Conservation (phyloP, 1,284 basidiomycete species). For the Malassezia yamatoensis region DNA sequence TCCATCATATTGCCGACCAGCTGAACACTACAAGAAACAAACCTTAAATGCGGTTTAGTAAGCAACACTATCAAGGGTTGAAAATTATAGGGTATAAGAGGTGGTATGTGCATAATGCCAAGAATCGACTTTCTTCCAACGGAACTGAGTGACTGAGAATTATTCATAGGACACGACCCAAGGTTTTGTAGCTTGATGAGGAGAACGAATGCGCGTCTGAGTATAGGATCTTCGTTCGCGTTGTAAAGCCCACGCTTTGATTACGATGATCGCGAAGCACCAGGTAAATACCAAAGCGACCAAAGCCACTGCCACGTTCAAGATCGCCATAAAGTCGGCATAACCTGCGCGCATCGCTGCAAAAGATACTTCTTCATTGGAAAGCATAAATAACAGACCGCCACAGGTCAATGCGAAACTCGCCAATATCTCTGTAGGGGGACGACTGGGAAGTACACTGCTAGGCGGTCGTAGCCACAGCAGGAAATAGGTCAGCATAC, state of each 20-base stretch:
- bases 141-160: too few relatives aligned
- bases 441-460: constrained; percentile 68
- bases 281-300: constrained; percentile 36
- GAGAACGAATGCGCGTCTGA: too few relatives aligned
- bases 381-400: constrained; percentile 81
- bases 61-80: too few relatives aligned
- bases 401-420: constrained; percentile 78
- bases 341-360: constrained; percentile 81
- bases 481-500: constrained; percentile 85
- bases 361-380: constrained; percentile 77
- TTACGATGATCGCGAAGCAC: constrained; percentile 30
- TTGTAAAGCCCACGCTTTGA: constrained; percentile 38
- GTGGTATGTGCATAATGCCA: too few relatives aligned
- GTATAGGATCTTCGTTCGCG: background rate
- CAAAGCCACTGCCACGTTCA: constrained; percentile 37
- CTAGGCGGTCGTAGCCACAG: constrained; percentile 63
- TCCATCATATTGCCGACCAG: too few relatives aligned
- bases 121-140: too few relatives aligned
- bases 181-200: too few relatives aligned
- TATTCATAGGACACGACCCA: too few relatives aligned
- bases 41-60: too few relatives aligned
- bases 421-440: constrained; percentile 81
- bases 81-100: too few relatives aligned
- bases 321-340: constrained; percentile 59
- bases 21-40: too few relatives aligned